A percentile compares a stretch with the other conserved stretches of the same genome.
Conservation (phyloP, 768 basidiomycete genomes). For the Leucosporidium creatinivorum region DNA sequence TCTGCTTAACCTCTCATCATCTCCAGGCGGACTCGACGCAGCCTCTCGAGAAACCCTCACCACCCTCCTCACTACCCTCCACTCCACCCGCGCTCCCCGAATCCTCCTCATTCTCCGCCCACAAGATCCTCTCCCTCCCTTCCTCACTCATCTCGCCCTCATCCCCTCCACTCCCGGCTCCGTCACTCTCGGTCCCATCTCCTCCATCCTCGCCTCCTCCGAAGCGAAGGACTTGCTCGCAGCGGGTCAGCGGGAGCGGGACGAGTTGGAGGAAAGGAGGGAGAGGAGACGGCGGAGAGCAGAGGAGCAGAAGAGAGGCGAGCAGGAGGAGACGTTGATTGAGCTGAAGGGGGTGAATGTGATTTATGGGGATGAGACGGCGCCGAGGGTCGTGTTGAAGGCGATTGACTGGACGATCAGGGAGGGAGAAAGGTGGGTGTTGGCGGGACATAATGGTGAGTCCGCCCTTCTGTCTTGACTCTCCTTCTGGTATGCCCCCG, state of each 20-base stretch:
- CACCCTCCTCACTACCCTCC: slow-evolving; percentile 53
- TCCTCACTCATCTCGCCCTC: slow-evolving; percentile 60
- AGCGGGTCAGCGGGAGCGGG: slow-evolving; percentile 5
- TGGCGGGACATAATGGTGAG: slow-evolving; percentile 78
- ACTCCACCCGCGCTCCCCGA: slow-evolving; percentile 50
- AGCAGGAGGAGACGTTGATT: slow-evolving; percentile 46
- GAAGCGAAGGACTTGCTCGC: slow-evolving; percentile 7
- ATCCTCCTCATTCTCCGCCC: slow-evolving; percentile 60
- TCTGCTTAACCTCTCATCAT: background rate
- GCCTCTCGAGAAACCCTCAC: slow-evolving; percentile 54
- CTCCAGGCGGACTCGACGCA: slow-evolving; percentile 67
- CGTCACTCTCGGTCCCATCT: slow-evolving; percentile 7
- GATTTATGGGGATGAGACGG: slow-evolving; percentile 51
- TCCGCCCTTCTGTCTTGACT: background rate
- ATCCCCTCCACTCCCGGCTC: background rate
- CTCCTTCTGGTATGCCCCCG: too few species aligned
- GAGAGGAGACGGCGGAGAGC: background rate
- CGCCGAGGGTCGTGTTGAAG: slow-evolving; percentile 45
- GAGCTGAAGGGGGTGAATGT: slow-evolving; percentile 63
- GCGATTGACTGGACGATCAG: slow-evolving; percentile 74
- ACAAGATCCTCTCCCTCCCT: slow-evolving; percentile 66
- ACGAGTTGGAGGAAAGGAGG: background rate
- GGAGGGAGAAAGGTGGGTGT: slow-evolving; percentile 79
- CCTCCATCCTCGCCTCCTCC: background rate
- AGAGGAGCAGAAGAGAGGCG: background rate